Evolutionary conservation across 1,139 yeast species (phyloP), one percentile per base, ranked within the genome.

Genomic region (Yamadazyma siamensis): DNA sequence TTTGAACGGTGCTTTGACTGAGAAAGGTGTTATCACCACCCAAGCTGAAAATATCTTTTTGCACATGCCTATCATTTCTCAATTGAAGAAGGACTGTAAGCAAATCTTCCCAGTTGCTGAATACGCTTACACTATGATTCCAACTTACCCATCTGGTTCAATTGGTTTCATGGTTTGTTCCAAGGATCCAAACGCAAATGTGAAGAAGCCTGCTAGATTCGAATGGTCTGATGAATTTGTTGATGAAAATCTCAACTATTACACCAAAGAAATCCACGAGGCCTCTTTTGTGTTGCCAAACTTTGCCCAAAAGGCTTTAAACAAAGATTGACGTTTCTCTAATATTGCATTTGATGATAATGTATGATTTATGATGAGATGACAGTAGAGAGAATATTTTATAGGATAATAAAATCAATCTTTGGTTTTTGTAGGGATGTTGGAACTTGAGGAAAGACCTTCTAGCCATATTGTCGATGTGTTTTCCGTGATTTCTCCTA

Each of bases 31-130:
- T 37, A 85, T 87, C 54, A 77, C 94, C 40, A 85, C 95, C 35
- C 96, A 87, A 62, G 94, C 88, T 32, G 96, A 88, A 64, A 83
- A 81, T 61, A 80, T 88, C 56, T 88, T 94, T 91, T 69, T 87
- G 46, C 91, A 87, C 62, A 66, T 88, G 72, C 76, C 77, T 40
- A 81, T 85, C 52, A 81, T 88, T 51, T 73, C 80, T 52, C 74
- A 80, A 49, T 75, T 88, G 62, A 80, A 82, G 66, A 61, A 74
- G 44, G 86, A 80, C 43, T 86, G 95, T 61, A 63, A 68, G 46
- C 73, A 75, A 40, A 86, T 87, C 26, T 88, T 88, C 79, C 95
- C 96, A 32, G 80, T 75, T 29, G 96, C 83, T 19, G 89, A 81
- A 55, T 88, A 86, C 56, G 87, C 91, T 29, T 84, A 81, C 68